These are phyloP conservation scores for Eimeria falciformis DNA, from an alignment of 169 alveolate species.

Conservation along the genomic window DNA sequence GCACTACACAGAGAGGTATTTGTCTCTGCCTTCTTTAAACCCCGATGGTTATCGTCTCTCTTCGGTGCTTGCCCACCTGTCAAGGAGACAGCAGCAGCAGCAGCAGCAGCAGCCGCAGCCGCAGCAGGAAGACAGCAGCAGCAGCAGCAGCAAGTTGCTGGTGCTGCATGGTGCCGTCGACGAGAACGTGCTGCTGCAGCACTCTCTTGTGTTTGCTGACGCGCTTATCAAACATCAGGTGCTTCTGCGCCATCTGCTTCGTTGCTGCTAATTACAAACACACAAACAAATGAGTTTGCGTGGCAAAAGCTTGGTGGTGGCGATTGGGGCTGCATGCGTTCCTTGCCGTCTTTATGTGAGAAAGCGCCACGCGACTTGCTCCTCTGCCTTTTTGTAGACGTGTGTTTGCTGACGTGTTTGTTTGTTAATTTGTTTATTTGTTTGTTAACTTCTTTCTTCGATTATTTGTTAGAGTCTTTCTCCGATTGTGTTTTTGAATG, in stretches of 20 bases:
- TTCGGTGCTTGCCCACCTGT: background rate
- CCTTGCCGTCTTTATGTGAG: background rate
- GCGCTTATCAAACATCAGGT: conserved; percentile 58
- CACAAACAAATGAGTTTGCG: too few relatives aligned
- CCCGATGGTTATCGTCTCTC: conserved; percentile 32
- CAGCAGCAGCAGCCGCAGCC: too few relatives aligned
- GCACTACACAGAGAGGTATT: conserved; percentile 72
- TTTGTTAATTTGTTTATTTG: background rate
- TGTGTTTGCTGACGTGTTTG: too few relatives aligned
- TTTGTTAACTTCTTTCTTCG: background rate
- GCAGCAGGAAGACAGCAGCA: background rate
- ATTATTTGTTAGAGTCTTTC: background rate
- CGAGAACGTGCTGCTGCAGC: conserved; percentile 75
- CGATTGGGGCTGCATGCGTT: background rate
- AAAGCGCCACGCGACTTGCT: background rate
- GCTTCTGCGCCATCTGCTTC: background rate
- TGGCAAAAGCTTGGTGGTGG: too few relatives aligned
- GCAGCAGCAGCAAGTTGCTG: conserved; percentile 18
- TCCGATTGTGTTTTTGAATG: background rate
- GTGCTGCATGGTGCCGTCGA: conserved; percentile 71
- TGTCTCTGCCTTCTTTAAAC: conserved; percentile 59
- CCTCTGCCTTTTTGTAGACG: too few relatives aligned
- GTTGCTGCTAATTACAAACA: background rate
- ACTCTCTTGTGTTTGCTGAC: conserved; percentile 27
- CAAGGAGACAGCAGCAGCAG: background rate